Conservation (phyloP, 768 basidiomycete species). For the Trametes cingulata region DNA sequence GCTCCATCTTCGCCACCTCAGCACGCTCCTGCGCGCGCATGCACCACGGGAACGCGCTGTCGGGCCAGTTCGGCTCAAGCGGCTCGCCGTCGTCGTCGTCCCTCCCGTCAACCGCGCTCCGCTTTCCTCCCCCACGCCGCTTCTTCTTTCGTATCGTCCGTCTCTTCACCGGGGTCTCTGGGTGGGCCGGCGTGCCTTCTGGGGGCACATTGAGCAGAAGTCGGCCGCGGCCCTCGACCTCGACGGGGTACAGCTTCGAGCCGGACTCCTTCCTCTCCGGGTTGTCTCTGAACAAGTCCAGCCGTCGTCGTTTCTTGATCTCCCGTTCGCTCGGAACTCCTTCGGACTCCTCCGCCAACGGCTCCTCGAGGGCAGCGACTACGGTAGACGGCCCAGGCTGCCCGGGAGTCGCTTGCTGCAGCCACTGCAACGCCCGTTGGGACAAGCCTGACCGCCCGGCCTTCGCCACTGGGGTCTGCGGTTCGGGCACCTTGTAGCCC, state of each 20-base stretch:
- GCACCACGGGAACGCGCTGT: conserved; percentile 78
- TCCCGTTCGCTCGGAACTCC: conserved; percentile 50
- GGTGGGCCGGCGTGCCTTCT: conserved; percentile 38
- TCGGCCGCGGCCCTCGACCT: conserved; percentile 68
- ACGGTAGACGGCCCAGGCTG: conserved; percentile 36
- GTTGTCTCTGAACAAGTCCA: conserved; percentile 63
- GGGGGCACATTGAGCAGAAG: conserved; percentile 62
- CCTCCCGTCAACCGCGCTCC: not conserved
- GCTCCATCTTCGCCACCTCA: conserved; percentile 52
- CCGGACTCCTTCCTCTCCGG: conserved; percentile 31
- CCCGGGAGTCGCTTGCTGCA: conserved; percentile 44
- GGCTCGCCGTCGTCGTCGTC: conserved; percentile 36
- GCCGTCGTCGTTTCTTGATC: conserved; percentile 61
- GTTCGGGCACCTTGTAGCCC: conserved; percentile 28
- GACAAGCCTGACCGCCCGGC: conserved; percentile 16
- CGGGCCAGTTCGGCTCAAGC: conserved; percentile 71
- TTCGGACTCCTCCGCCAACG: conserved; percentile 18
- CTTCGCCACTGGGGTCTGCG: conserved; percentile 23
- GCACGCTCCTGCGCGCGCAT: conserved; percentile 56
- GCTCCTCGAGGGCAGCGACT: conserved; percentile 29
- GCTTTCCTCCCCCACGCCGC: conserved; percentile 29
- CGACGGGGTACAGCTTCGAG: conserved; percentile 59
- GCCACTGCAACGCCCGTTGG: conserved; percentile 60
- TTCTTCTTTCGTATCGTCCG: conserved; percentile 50
- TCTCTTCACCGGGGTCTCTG: conserved; percentile 40